These are phyloP conservation scores for Grosmannia serpens DNA, from an alignment of 2,329 filamentous ascomycete species.

Conservation along the genomic window DNA sequence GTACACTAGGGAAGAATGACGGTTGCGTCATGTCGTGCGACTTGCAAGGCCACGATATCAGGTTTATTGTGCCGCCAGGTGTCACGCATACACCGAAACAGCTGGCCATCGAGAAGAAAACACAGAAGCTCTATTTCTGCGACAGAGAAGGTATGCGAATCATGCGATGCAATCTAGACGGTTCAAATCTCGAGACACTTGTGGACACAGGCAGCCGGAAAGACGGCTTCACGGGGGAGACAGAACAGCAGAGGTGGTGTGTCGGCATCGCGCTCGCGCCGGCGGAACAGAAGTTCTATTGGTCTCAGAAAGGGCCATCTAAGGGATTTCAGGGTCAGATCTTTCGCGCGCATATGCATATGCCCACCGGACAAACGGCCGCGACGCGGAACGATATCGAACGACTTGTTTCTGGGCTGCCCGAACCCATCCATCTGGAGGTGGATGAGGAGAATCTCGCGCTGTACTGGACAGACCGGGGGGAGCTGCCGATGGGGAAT, in stretches of 20 bases:
- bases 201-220: not conserved
- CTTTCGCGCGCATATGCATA: not conserved
- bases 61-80: not conserved
- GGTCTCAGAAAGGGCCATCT: not conserved
- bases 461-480: not conserved
- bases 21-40: not conserved
- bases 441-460: not conserved
- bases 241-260: not conserved
- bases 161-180: not conserved
- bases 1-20: not conserved
- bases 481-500: not conserved
- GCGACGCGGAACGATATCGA: not conserved
- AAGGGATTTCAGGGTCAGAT: not conserved
- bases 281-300: not conserved
- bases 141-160: not conserved
- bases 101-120: not conserved
- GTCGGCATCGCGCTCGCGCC: not conserved
- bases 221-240: not conserved
- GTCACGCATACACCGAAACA: not conserved
- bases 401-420: not conserved
- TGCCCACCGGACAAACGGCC: not conserved
- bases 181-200: not conserved
- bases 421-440: not conserved
- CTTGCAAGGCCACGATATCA: not conserved
- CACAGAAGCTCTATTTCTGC: not conserved